Evolutionary conservation across 768 basidiomycete species (phyloP), one percentile per base, ranked within the genome.

Genomic region (Kwoniella sp.): DNA sequence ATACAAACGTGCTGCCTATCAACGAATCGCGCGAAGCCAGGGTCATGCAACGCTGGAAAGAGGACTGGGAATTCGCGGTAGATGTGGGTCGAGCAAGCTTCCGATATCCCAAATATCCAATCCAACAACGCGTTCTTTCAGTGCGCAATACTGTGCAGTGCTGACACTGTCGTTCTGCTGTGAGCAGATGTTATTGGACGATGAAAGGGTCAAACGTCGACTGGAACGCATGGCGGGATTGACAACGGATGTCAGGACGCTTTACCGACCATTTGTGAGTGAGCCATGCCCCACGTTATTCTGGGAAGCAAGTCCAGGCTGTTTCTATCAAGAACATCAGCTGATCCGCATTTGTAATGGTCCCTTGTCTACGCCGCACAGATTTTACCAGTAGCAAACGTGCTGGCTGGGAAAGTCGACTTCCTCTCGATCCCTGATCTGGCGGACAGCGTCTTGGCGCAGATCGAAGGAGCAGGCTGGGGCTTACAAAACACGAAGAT

Each of bases 21-120:
- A 15, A 44, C 40, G 10, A 15, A 44, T 44, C 40, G 40, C 40
- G 56, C 22, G 79, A 81, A 13, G 52, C 22, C 1, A 25, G 17
- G 17, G 29, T 24, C 3, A 10, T 51, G 29, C 36, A 33, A n/a
- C 85, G 87, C 60, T 93, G 91, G 92, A 71, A 74, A 29, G 37
- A 67, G 0, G 71, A 84, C 40, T 95, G 92, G 92, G 70, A 77
- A 2, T 70, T 73, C 36, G 82, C 82, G 8, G 84, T 92, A 2
- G 83, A 88, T 29, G 80, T 79, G 46, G 47, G 79, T 67, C 40
- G 30, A 48, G 25, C 29, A n/a, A n/a, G n/a, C n/a, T n/a, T n/a
- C n/a, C n/a, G n/a, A n/a, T n/a, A n/a, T n/a, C n/a, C n/a, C n/a
- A n/a, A n/a, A n/a, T n/a, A n/a, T n/a, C n/a, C n/a, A n/a, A n/a